Evolutionary conservation across 1,284 basidiomycete genomes (phyloP).

Genomic region (Bjerkandera adusta): DNA sequence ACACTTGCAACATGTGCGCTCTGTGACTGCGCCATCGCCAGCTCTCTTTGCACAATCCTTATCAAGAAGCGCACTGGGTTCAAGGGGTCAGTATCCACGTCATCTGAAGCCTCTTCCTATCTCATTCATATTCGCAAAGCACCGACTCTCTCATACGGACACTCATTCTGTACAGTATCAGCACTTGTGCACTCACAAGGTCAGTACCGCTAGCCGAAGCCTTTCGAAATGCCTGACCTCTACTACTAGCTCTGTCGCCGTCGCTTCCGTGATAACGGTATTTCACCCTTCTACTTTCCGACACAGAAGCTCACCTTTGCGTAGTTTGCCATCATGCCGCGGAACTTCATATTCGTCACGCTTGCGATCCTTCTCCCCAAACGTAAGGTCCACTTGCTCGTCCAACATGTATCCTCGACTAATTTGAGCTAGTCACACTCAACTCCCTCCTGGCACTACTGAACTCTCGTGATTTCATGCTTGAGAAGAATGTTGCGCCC

Average conservation of each 20-base stretch:
- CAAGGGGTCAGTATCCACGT: neutral
- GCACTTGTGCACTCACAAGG: conserved; percentile 7
- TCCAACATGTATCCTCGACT: too few species aligned
- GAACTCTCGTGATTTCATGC: conserved; percentile 8
- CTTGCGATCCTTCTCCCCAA: conserved; percentile 2
- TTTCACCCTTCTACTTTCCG: neutral
- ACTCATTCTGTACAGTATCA: conserved; percentile 3
- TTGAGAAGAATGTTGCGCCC: too few species aligned
- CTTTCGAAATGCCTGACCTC: neutral
- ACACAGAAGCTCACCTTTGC: neutral
- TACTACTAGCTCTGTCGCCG: conserved; percentile 4
- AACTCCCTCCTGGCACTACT: conserved; percentile 6
- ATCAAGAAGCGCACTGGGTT: neutral
- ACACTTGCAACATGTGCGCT: neutral
- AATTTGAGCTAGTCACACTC: neutral
- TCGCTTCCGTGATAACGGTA: conserved; percentile 5
- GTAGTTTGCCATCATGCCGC: neutral
- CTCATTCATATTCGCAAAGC: neutral
- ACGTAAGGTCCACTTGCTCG: neutral
- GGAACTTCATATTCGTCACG: neutral
- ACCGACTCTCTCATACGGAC: neutral
- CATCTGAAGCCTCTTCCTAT: too few species aligned
- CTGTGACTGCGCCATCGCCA: conserved; percentile 4
- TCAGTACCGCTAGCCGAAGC: neutral
- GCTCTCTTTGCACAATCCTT: conserved; percentile 1